These are phyloP conservation scores for Kingdonia uniflora DNA, from an alignment of 164 flowering plant species.

Conservation along the genomic window DNA sequence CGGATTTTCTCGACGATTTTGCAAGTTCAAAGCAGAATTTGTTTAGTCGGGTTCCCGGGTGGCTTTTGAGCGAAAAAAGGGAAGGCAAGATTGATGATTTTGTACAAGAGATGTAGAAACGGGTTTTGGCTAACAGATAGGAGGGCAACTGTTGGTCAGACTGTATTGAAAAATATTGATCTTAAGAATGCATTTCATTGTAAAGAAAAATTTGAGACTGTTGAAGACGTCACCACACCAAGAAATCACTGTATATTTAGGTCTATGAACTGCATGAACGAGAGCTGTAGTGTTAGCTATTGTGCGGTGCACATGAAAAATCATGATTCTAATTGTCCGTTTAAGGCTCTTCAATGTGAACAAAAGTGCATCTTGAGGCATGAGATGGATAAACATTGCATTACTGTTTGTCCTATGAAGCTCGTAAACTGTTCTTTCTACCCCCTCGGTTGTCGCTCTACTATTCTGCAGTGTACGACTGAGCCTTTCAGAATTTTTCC, in stretches of 20 bases:
- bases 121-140: constrained; percentile 67
- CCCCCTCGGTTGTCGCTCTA: constrained; percentile 53
- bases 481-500: constrained; percentile 31
- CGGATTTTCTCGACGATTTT: constrained; percentile 65
- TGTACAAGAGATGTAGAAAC: constrained; percentile 59
- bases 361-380: constrained; percentile 67
- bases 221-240: constrained; percentile 46
- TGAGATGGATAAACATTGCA: constrained; percentile 90
- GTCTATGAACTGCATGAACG: constrained; percentile 42
- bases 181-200: constrained; percentile 51
- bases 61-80: constrained; percentile 76
- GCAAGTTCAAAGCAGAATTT: constrained; percentile 51
- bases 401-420: constrained; percentile 88
- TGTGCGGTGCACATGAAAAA: constrained; percentile 45
- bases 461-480: constrained; percentile 32
- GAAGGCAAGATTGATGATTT: constrained; percentile 88
- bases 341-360: constrained; percentile 70
- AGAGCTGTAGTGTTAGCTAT: constrained; percentile 46
- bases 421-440: constrained; percentile 72
- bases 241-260: constrained; percentile 37
- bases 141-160: constrained; percentile 50
- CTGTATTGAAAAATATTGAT: constrained; percentile 62
- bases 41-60: constrained; percentile 67
- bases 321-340: constrained; percentile 63
- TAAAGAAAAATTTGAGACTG: constrained; percentile 33